A percentile compares a stretch with the other conserved stretches of the same genome.
Evolutionary conservation across 2,329 filamentous ascomycete species (phyloP).

Genomic region (Aschersonia sp.): DNA sequence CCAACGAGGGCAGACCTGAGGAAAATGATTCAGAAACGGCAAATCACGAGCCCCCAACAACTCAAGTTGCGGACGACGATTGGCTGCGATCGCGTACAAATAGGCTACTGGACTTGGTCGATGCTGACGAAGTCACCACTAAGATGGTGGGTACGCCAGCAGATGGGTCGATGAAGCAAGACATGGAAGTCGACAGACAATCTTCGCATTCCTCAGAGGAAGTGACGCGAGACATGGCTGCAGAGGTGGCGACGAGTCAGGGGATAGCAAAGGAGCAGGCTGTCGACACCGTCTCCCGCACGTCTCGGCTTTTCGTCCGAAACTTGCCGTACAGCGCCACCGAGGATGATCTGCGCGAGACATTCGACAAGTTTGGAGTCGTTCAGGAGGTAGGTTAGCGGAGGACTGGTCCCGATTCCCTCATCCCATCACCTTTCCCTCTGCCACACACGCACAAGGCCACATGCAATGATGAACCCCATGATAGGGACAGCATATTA

Average conservation of each 20-base stretch:
- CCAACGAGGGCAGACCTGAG: constrained; percentile 5
- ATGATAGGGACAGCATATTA: constrained; percentile 99
- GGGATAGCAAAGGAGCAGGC: constrained; percentile 10
- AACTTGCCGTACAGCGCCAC: constrained; percentile 74
- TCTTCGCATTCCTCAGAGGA: constrained; percentile 12
- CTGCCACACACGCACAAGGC: not conserved
- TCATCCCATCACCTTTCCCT: not conserved
- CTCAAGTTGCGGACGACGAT: constrained; percentile 59
- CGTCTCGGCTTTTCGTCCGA: constrained; percentile 69
- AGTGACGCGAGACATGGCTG: constrained; percentile 12
- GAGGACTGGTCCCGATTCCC: constrained; percentile 1
- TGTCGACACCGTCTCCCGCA: constrained; percentile 52
- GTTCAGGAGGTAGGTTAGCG: constrained; percentile 69
- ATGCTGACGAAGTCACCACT: constrained; percentile 45
- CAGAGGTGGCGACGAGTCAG: constrained; percentile 15
- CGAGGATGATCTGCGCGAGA: constrained; percentile 58
- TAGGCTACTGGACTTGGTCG: constrained; percentile 68
- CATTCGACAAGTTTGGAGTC: constrained; percentile 59
- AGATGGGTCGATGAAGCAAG: constrained; percentile 5
- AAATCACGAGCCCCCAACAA: constrained; percentile 12
- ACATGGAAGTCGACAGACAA: constrained; percentile 9
- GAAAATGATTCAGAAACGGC: constrained; percentile 9
- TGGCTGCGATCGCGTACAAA: constrained; percentile 87
- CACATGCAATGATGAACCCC: constrained; percentile 72
- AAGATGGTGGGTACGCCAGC: constrained; percentile 4